Conservation (phyloP, 1,284 basidiomycete species). For the Leccinum pachyderme region DNA sequence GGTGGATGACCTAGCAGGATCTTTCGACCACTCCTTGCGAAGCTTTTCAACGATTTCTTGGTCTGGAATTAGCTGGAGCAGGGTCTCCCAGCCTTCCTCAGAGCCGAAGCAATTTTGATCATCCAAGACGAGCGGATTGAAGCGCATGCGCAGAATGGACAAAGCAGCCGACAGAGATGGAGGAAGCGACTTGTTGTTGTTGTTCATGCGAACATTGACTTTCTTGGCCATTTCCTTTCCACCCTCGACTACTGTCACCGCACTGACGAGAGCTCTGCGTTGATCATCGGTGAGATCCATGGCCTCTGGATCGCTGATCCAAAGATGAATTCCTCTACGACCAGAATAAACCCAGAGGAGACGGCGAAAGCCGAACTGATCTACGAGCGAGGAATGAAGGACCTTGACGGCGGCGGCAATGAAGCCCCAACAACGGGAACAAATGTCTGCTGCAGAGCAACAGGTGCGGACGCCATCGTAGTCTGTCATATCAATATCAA, state of each 20-base stretch:
- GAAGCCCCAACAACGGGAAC: constrained; percentile 92
- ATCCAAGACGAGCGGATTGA: constrained; percentile 69
- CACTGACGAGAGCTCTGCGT: constrained; percentile 82
- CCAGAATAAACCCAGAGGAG: constrained; percentile 99
- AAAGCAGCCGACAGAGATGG: constrained; percentile 59
- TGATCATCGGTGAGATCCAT: constrained; percentile 91
- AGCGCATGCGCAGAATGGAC: constrained; percentile 55
- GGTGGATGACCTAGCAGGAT: constrained; percentile 53
- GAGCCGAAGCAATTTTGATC: constrained; percentile 88
- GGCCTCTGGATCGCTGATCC: constrained; percentile 92
- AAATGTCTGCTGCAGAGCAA: constrained; percentile 91
- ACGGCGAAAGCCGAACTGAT: constrained; percentile 81
- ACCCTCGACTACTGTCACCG: constrained; percentile 84
- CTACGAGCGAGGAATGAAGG: constrained; percentile 75
- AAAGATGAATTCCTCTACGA: constrained; percentile 96
- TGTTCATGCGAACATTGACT: constrained; percentile 64
- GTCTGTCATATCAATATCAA: constrained; percentile 99
- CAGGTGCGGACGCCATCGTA: constrained; percentile 97
- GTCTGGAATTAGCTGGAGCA: constrained; percentile 80
- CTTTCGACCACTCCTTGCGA: constrained; percentile 60
- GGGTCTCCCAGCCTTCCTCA: constrained; percentile 69
- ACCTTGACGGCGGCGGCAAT: constrained; percentile 92
- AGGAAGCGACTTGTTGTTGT: constrained; percentile 47
- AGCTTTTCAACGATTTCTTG: constrained; percentile 47
- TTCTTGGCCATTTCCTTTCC: constrained; percentile 84